phyloP scores from a whole-genome alignment of 2,329 filamentous ascomycete species.

The Pseudocercospora vitis region DNA sequence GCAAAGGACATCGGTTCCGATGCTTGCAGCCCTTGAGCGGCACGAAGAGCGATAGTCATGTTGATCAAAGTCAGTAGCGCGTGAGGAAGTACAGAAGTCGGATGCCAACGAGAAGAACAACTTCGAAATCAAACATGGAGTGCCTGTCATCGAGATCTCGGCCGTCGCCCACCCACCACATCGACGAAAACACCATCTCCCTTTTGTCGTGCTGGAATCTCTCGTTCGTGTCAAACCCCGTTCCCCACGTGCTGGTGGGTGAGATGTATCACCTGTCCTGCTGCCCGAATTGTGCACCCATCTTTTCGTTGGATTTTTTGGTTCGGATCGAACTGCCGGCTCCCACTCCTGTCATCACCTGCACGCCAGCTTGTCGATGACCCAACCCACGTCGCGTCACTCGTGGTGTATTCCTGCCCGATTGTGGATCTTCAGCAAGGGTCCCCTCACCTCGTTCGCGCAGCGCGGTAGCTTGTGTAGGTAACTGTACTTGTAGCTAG shows the following conservation, averaged over 20 bases:
- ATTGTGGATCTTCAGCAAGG: conserved; percentile 2
- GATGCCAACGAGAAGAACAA: background rate
- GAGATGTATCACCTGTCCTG: background rate
- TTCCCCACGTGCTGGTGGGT: background rate
- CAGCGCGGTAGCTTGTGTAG: conserved; percentile 9
- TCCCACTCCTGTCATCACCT: no score
- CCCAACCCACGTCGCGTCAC: conserved; percentile 2
- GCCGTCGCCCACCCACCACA: background rate
- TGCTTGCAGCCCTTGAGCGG: background rate
- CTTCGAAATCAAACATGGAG: background rate
- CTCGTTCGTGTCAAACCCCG: background rate
- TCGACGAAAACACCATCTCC: no score
- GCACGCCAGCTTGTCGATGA: no score
- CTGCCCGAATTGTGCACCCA: background rate
- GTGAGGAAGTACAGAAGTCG: no score
- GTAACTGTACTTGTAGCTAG: no score
- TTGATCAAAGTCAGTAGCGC: no score
- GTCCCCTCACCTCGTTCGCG: conserved; percentile 4
- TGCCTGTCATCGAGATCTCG: conserved; percentile 1
- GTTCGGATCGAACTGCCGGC: background rate
- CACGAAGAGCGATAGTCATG: no score
- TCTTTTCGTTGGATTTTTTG: background rate
- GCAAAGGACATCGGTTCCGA: background rate
- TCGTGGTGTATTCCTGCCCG: conserved; percentile 8
- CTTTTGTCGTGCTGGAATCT: no score